Evolutionary conservation across 169 alveolate genomes (phyloP), one percentile per base, ranked within the genome.

Genomic region (Plasmodium blacklocki): DNA sequence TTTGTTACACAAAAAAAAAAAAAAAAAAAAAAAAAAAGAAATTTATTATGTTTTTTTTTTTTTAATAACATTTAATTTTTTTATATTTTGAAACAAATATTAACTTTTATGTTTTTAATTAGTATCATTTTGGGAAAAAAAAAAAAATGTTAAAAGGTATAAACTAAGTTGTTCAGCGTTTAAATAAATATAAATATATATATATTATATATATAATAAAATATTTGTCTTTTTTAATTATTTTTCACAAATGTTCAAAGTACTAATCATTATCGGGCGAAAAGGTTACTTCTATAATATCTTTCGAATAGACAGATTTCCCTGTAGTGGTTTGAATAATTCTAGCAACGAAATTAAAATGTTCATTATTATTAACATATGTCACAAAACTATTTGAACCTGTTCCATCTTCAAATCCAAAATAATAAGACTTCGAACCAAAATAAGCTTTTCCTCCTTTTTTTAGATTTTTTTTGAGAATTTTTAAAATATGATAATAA

Each of bases 341-440:
- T 32, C 64, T 21, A 23, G 91, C 91, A 72, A 21, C 26, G 59
- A 83, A 60, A 19, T 54, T 12, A 47, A 71, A 70, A 18, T 58
- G 23, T 73, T 83, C 52, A 12, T 83, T 83, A 49, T 67, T 70
- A 70, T 83, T 83, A 21, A 83, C 85, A 70, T 83, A 83, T 12
- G 68, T 72, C 11, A 71, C 29, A 73, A 83, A 83, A 50, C 85
- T 32, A 15, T 68, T 83, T 50, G 91, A 68, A 6, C 91, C 91
- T 15, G 83, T 73, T 49, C 91, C 91, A 63, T 71, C 85, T 70
- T 83, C 91, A 70, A 83, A 83, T 26, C 91, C 91, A 39, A 83
- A 83, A 63, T 83, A 83, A 70, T 70, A 83, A 2, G 91, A 83
- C 54, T 83, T 83, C 3, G 91, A n/a, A 32, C 91, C 91, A 47